These are phyloP conservation scores for Colletotrichum echinochloae DNA, from an alignment of 2,329 filamentous ascomycete species.

Conservation along the genomic window DNA sequence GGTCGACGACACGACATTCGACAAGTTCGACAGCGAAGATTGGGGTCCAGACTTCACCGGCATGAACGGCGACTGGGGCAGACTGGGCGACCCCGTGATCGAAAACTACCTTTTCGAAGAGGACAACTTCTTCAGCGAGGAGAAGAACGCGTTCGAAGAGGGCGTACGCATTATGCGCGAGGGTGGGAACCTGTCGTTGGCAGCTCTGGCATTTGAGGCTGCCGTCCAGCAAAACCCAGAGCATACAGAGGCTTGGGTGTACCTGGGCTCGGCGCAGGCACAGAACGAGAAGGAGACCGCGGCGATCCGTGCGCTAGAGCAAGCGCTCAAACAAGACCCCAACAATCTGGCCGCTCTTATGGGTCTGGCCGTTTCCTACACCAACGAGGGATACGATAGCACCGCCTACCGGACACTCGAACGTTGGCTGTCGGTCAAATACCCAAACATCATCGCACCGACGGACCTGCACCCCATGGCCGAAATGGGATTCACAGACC, in stretches of 20 bases:
- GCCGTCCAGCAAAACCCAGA: slow-evolving; percentile 90
- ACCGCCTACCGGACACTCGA: slow-evolving; percentile 96
- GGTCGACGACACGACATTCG: slow-evolving; percentile 72
- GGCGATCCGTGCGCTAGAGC: slow-evolving; percentile 92
- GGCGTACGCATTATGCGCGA: slow-evolving; percentile 93
- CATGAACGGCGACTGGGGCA: slow-evolving; percentile 72
- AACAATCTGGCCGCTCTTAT: slow-evolving; percentile 91
- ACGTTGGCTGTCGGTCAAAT: slow-evolving; percentile 96
- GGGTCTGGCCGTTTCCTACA: slow-evolving; percentile 96
- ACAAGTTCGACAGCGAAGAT: slow-evolving; percentile 81
- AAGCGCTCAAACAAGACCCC: slow-evolving; percentile 88
- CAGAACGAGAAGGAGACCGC: slow-evolving; percentile 99
- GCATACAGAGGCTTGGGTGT: slow-evolving; percentile 93
- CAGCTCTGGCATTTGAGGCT: slow-evolving; percentile 94
- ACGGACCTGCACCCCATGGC: slow-evolving; percentile 77
- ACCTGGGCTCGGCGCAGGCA: slow-evolving; percentile 90
- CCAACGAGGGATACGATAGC: slow-evolving; percentile 98
- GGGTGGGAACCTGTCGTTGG: slow-evolving; percentile 92
- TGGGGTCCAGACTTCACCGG: slow-evolving; percentile 77
- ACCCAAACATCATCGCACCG: slow-evolving; percentile 83
- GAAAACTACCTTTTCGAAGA: slow-evolving; percentile 96
- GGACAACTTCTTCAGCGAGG: slow-evolving; percentile 87
- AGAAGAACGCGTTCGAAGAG: slow-evolving; percentile 89
- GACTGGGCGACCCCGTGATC: slow-evolving; percentile 76
- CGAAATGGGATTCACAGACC: slow-evolving; percentile 96